Conservation (phyloP, 2,329 filamentous ascomycete genomes). For the Penicillium sp. region DNA sequence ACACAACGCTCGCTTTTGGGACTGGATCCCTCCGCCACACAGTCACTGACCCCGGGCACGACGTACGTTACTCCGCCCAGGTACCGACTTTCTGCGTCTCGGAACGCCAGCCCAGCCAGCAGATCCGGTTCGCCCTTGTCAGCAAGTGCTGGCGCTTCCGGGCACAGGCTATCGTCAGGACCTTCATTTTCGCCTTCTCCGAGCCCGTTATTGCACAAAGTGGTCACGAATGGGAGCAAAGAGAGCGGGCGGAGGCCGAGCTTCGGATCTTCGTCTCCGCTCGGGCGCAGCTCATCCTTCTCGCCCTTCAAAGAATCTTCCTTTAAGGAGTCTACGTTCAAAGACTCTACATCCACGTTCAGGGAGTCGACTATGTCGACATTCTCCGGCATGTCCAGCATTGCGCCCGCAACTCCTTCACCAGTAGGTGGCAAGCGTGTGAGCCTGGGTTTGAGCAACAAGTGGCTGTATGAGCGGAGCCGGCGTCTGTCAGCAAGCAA, state of each 20-base stretch:
- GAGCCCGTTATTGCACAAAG: slow-evolving; percentile 61
- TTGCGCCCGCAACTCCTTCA: slow-evolving; percentile 57
- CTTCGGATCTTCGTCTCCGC: no score
- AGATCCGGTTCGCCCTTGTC: slow-evolving; percentile 35
- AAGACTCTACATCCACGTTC: no score
- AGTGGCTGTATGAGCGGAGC: slow-evolving; percentile 87
- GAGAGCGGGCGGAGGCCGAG: slow-evolving; percentile 43
- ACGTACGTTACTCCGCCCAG: slow-evolving; percentile 77
- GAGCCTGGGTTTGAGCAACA: slow-evolving; percentile 74
- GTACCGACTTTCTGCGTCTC: slow-evolving; percentile 65
- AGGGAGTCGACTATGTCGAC: slow-evolving; percentile 37
- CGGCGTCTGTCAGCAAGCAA: slow-evolving; percentile 33
- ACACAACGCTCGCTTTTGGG: slow-evolving; percentile 77
- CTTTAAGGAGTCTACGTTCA: no score
- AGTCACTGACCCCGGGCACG: slow-evolving; percentile 57
- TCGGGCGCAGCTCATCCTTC: no score
- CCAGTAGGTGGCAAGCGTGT: slow-evolving; percentile 58
- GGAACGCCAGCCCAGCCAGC: slow-evolving; percentile 35
- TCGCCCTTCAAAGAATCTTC: no score
- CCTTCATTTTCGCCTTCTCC: slow-evolving; percentile 47
- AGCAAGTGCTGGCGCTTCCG: slow-evolving; percentile 28
- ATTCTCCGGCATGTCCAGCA: no score
- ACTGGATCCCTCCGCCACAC: slow-evolving; percentile 59
- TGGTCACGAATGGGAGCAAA: slow-evolving; percentile 37
- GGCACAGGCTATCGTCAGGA: slow-evolving; percentile 39